Percentiles rank a stretch among this genome's conserved stretches.
Conservation (phyloP, 192 early-diverging fungal genomes). For the Diversispora epigaea region DNA sequence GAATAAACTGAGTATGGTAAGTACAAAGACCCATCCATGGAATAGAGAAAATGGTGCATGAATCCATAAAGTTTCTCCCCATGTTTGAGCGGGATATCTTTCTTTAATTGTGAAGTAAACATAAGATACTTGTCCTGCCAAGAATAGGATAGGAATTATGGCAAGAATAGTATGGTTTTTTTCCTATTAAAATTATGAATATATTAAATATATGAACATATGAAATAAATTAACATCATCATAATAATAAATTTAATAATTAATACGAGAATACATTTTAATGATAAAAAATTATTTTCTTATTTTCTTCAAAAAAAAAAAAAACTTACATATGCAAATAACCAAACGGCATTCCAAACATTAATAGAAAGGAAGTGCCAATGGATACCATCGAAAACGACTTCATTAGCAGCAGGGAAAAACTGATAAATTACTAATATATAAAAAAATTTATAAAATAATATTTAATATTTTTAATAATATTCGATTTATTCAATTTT, state of each 20-base stretch:
- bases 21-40: background rate
- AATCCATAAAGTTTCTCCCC: background rate
- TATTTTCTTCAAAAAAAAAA: background rate
- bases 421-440: conserved; percentile 53
- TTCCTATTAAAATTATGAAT: background rate
- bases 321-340: background rate
- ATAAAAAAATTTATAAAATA: background rate
- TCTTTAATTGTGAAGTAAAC: background rate
- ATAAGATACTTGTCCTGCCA: background rate
- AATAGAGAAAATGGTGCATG: background rate
- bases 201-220: too few species aligned
- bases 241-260: too few species aligned
- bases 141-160: background rate
- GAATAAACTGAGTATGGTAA: background rate
- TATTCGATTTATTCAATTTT: too few species aligned
- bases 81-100: background rate
- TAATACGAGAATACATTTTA: too few species aligned
- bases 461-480: too few species aligned
- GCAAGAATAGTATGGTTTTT: background rate
- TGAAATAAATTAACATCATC: too few species aligned
- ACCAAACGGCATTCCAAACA: conserved; percentile 49
- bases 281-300: too few species aligned
- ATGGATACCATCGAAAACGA: conserved; percentile 56
- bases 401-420: conserved; percentile 53
- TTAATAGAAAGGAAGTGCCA: conserved; percentile 63